Evolutionary conservation across 306 rosid genomes (phyloP).

Genomic region (Bauhinia variegata): DNA sequence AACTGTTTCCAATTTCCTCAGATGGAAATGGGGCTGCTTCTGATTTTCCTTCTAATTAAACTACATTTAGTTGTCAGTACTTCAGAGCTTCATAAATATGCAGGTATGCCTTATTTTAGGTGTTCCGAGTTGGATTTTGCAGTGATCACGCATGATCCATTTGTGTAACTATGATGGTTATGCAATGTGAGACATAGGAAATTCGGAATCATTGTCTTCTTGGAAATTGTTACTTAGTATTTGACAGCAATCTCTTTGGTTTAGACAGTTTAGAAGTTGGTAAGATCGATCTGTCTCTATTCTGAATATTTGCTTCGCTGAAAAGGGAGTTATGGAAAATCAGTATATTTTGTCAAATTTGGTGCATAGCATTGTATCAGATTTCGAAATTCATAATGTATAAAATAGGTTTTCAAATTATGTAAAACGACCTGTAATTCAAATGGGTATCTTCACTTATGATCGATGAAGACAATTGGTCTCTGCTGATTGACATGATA

Average conservation of each 20-base stretch:
- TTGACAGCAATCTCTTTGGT: slow-evolving; percentile 19
- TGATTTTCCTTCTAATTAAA: slow-evolving; percentile 52
- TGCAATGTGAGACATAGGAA: slow-evolving; percentile 12
- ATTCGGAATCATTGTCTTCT: slow-evolving; percentile 37
- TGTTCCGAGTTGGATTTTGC: slow-evolving; percentile 26
- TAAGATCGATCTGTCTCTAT: not conserved
- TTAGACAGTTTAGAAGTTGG: not conserved
- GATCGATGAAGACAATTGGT: too few species aligned
- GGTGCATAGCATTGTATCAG: too few species aligned
- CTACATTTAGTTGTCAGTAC: slow-evolving; percentile 50
- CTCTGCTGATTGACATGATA: too few species aligned
- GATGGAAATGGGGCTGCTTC: slow-evolving; percentile 54
- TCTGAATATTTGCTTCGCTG: not conserved
- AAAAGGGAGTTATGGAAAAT: too few species aligned
- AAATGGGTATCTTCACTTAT: too few species aligned
- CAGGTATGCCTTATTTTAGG: slow-evolving; percentile 63
- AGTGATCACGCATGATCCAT: slow-evolving; percentile 25
- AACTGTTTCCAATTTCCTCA: slow-evolving; percentile 40
- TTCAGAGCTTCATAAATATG: slow-evolving; percentile 54
- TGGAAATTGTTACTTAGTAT: not conserved
- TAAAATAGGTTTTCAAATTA: too few species aligned
- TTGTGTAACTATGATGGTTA: not conserved
- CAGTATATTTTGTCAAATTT: too few species aligned
- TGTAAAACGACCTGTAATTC: too few species aligned
- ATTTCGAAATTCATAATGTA: too few species aligned